Conservation (phyloP, 805 yeast species). For the Cyberlindnera xishuangbannaensis region DNA sequence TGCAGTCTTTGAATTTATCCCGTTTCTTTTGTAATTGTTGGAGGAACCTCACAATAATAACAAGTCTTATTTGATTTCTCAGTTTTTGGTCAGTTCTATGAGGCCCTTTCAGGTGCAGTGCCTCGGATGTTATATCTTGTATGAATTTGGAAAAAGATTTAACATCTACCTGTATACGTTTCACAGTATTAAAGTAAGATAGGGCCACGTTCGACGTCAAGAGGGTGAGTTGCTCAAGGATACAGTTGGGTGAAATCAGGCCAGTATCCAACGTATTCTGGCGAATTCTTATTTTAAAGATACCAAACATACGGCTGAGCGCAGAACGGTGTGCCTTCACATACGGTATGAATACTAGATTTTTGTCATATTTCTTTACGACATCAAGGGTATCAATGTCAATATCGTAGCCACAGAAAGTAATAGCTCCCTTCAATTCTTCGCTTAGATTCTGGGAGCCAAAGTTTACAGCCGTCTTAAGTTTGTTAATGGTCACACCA, state of each 20-base stretch:
- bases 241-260: constrained; percentile 17
- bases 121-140: neutral
- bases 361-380: constrained; percentile 27
- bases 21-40: constrained; percentile 8
- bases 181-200: constrained; percentile 13
- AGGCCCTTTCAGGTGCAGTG: constrained; percentile 1
- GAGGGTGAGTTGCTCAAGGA: constrained; percentile 18
- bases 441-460: constrained; percentile 6
- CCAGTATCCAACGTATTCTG: constrained; percentile 25
- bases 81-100: neutral
- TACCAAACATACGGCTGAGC: constrained; percentile 10
- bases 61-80: neutral
- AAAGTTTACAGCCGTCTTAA: constrained; percentile 33
- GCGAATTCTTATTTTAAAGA: constrained; percentile 29
- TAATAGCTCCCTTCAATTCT: constrained; percentile 10
- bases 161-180: neutral
- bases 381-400: constrained; percentile 29
- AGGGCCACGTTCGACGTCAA: constrained; percentile 17
- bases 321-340: constrained; percentile 12
- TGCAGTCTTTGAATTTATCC: constrained; percentile 12
- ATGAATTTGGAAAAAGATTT: constrained; percentile 7
- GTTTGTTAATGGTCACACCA: constrained; percentile 28
- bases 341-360: constrained; percentile 10
- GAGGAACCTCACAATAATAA: constrained; percentile 11
- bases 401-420: constrained; percentile 40